Percentiles rank a stretch among this genome's conserved stretches.
Evolutionary conservation across 164 flowering plant genomes (phyloP).

Genomic region (Berberis vulgaris): DNA sequence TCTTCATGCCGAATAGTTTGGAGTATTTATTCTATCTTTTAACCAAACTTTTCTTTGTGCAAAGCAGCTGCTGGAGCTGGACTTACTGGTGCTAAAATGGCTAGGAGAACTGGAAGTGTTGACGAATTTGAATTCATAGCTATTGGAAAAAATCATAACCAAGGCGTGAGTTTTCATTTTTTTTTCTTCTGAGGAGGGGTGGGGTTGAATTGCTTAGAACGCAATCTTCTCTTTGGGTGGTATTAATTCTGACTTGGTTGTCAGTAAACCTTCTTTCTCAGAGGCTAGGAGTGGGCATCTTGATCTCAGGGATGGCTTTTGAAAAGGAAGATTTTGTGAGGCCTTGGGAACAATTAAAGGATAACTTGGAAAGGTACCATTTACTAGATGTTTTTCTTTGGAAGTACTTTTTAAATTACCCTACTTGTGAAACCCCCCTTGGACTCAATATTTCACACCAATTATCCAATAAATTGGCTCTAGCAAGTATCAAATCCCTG

Average conservation of each 20-base stretch:
- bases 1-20: neutral
- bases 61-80: conserved; percentile 97
- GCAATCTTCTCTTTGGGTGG: neutral
- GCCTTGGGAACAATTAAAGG: conserved; percentile 81
- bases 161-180: conserved; percentile 61
- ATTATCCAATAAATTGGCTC: too few relatives aligned
- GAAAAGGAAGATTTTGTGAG: conserved; percentile 71
- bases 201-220: neutral
- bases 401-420: too few relatives aligned
- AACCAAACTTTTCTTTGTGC: conserved; percentile 5
- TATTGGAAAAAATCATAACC: conserved; percentile 77
- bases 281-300: conserved; percentile 84
- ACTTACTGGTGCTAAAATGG: conserved; percentile 93
- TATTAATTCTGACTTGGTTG: conserved; percentile 4
- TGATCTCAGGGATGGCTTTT: conserved; percentile 81
- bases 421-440: too few relatives aligned
- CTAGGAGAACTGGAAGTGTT: conserved; percentile 78
- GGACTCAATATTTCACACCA: too few relatives aligned
- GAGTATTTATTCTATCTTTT: conserved; percentile 4
- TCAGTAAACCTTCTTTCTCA: conserved; percentile 24
- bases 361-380: conserved; percentile 72
- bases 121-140: conserved; percentile 93
- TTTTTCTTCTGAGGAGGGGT: neutral
- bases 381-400: neutral
- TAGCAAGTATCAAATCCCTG: too few relatives aligned